A percentile compares a stretch with the other conserved stretches of the same genome.
Conservation (phyloP, 2,329 filamentous ascomycete genomes). For the Exserohilum turcica region DNA sequence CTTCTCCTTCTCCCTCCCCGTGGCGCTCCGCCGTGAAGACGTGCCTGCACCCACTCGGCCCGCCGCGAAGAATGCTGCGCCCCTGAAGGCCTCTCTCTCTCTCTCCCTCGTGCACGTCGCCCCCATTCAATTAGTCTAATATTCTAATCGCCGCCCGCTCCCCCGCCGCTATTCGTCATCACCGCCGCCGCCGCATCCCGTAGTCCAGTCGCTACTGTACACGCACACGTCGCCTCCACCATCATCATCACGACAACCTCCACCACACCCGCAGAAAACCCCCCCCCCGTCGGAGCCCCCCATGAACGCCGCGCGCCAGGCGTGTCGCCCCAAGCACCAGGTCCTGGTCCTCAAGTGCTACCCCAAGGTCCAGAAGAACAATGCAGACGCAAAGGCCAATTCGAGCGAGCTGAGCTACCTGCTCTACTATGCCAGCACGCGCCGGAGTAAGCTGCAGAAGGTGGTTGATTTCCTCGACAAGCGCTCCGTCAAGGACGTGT, state of each 20-base stretch:
- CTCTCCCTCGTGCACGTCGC: not conserved
- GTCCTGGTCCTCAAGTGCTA: conserved; percentile 96
- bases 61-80: conserved; percentile 6
- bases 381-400: conserved; percentile 90
- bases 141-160: not conserved
- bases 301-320: conserved; percentile 65
- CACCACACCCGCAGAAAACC: no score
- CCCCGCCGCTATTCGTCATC: conserved; percentile 4
- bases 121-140: not conserved
- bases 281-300: conserved; percentile 16
- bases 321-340: conserved; percentile 90
- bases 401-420: conserved; percentile 96
- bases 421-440: conserved; percentile 93
- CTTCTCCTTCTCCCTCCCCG: conserved; percentile 2
- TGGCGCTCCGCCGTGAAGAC: conserved; percentile 4
- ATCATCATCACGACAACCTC: not conserved
- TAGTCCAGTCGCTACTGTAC: conserved; percentile 2
- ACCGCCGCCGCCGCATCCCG: conserved; percentile 1
- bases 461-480: conserved; percentile 94
- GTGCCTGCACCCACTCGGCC: not conserved
- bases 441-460: conserved; percentile 93
- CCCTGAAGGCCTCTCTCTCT: conserved; percentile 1
- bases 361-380: conserved; percentile 84
- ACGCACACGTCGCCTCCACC: conserved; percentile 8
- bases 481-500: conserved; percentile 89